Conservation (phyloP, 441 rosid genomes). For the Theobroma grandiflorum region DNA sequence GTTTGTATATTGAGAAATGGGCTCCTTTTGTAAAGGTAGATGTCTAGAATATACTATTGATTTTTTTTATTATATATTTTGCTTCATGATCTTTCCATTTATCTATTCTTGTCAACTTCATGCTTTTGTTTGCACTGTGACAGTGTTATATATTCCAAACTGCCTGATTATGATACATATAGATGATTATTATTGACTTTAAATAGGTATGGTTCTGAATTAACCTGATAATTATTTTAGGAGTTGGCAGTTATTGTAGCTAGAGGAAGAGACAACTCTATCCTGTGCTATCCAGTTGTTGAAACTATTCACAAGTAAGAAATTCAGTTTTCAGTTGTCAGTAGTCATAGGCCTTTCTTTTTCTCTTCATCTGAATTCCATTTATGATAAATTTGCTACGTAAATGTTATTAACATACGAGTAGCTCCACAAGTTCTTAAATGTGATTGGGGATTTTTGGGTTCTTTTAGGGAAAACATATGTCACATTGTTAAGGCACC, state of each 20-base stretch:
- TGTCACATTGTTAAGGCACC: constrained; percentile 97
- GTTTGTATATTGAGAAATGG: constrained; percentile 93
- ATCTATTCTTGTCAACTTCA: background rate
- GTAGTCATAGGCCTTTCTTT: background rate
- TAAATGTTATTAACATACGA: background rate
- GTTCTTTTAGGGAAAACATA: constrained; percentile 79
- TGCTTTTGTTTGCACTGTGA: constrained; percentile 9
- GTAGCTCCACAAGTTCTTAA: background rate
- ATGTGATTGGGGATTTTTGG: constrained; percentile 29
- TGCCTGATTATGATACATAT: background rate
- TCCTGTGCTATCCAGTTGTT: constrained; percentile 88
- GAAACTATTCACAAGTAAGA: constrained; percentile 92
- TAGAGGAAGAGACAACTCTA: constrained; percentile 91
- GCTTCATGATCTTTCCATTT: background rate
- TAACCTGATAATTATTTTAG: constrained; percentile 32
- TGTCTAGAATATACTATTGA: constrained; percentile 22
- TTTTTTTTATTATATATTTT: constrained; percentile 1
- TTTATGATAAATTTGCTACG: background rate
- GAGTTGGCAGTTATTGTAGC: constrained; percentile 96
- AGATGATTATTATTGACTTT: background rate
- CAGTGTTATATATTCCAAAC: constrained; percentile 16
- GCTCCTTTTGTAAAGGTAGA: constrained; percentile 85
- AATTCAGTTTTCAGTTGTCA: constrained; percentile 20
- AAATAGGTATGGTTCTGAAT: background rate
- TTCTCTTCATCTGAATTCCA: constrained; percentile 2